Evolutionary conservation across 2,329 filamentous ascomycete species (phyloP).

Genomic region (Proliferodiscus dingleyae): DNA sequence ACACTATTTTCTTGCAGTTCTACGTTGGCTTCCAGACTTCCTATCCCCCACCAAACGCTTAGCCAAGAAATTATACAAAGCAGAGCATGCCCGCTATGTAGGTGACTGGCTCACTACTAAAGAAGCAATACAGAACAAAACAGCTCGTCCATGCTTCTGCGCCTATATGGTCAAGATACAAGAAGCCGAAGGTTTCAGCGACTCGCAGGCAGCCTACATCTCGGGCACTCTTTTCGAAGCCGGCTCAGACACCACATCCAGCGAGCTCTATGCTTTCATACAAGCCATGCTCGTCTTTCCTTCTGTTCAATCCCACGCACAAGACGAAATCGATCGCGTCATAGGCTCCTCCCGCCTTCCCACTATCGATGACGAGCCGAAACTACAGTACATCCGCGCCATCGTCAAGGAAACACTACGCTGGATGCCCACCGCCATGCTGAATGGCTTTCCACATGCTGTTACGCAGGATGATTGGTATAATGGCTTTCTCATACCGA

Average conservation of each 20-base stretch:
- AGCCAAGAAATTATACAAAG: constrained; percentile 38
- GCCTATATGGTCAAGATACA: constrained; percentile 10
- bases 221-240: constrained; percentile 32
- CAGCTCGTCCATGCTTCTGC: constrained; percentile 12
- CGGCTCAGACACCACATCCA: constrained; percentile 36
- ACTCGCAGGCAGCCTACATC: constrained; percentile 27
- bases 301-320: constrained; percentile 38
- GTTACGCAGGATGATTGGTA: constrained; percentile 38
- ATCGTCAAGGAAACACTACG: constrained; percentile 35
- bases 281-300: constrained; percentile 33
- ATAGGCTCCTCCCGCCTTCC: constrained; percentile 35
- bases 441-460: constrained; percentile 41
- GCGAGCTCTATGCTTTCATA: constrained; percentile 33
- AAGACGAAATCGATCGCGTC: constrained; percentile 37
- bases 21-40: constrained; percentile 34
- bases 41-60: constrained; percentile 36
- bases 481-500: constrained; percentile 41
- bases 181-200: constrained; percentile 18
- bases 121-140: not conserved
- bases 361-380: constrained; percentile 32
- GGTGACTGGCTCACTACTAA: constrained; percentile 2
- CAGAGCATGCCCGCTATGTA: constrained; percentile 29
- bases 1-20: too few species aligned
- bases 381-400: constrained; percentile 39
- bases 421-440: constrained; percentile 28